These are phyloP conservation scores for Pichia cactophila DNA, from an alignment of 1,139 yeast species.

Conservation along the genomic window DNA sequence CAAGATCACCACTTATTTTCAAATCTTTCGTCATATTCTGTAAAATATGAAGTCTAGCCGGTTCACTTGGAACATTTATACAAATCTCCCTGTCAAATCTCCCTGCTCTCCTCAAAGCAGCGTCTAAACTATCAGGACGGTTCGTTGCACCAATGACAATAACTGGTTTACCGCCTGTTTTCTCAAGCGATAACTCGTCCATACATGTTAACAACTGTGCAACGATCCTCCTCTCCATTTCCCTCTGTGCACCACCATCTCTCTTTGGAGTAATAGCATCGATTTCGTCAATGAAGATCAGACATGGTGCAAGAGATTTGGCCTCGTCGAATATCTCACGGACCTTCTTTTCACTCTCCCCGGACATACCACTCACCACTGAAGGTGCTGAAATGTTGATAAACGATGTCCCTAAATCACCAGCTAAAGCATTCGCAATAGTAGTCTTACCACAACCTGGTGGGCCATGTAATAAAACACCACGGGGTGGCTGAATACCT, in stretches of 20 bases:
- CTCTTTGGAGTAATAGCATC: slow-evolving; percentile 98
- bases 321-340: slow-evolving; percentile 95
- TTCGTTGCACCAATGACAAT: slow-evolving; percentile 98
- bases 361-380: slow-evolving; percentile 99
- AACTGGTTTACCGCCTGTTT: slow-evolving; percentile 89
- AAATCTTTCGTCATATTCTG: slow-evolving; percentile 62
- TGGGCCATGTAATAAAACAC: slow-evolving; percentile 91
- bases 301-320: slow-evolving; percentile 79
- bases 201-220: slow-evolving; percentile 91
- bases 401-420: slow-evolving; percentile 89
- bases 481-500: slow-evolving; percentile 96
- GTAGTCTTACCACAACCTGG: slow-evolving; percentile 99
- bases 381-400: slow-evolving; percentile 91
- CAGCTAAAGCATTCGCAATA: slow-evolving; percentile 92
- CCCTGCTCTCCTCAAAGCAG: slow-evolving; percentile 95
- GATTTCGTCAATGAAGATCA: slow-evolving; percentile 88
- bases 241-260: slow-evolving; percentile 96
- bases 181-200: slow-evolving; percentile 84
- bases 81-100: slow-evolving; percentile 93
- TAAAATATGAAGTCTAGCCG: slow-evolving; percentile 69
- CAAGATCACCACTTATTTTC: slow-evolving; percentile 63
- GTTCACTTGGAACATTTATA: slow-evolving; percentile 80
- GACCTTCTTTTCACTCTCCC: slow-evolving; percentile 91
- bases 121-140: slow-evolving; percentile 95
- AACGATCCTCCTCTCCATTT: slow-evolving; percentile 95